These are phyloP conservation scores for Pleurotus platypus DNA, from an alignment of 768 basidiomycete species.

Conservation along the genomic window DNA sequence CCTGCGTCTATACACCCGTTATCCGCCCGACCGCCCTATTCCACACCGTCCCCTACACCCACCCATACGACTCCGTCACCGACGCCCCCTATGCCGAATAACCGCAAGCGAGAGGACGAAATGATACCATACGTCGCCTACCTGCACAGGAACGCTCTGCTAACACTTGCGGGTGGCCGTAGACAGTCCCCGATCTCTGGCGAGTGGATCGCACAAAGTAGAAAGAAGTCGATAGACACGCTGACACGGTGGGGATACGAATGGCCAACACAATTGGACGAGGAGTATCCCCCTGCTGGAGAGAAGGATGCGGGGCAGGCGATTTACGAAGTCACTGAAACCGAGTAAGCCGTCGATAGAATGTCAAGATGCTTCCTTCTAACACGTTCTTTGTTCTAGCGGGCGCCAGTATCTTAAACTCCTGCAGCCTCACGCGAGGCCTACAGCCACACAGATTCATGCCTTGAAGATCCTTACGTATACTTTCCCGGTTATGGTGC, in stretches of 20 bases:
- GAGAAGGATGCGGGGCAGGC: constrained; percentile 30
- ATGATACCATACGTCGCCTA: constrained; percentile 27
- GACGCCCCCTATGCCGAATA: constrained; percentile 15
- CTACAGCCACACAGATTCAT: constrained; percentile 59
- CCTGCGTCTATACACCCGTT: not conserved
- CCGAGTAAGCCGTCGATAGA: constrained; percentile 34
- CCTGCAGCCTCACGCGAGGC: constrained; percentile 35
- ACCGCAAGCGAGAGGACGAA: constrained; percentile 3
- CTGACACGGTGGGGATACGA: constrained; percentile 39
- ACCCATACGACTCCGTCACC: constrained; percentile 13
- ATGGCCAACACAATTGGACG: constrained; percentile 50
- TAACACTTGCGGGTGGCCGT: constrained; percentile 22
- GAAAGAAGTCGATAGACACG: constrained; percentile 26
- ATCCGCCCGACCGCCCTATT: constrained; percentile 11
- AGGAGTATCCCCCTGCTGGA: constrained; percentile 36
- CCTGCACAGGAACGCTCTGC: constrained; percentile 42
- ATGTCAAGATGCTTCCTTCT: not conserved
- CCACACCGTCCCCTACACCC: constrained; percentile 11
- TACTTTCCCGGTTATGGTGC: constrained; percentile 48
- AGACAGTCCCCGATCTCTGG: not conserved
- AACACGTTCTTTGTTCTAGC: constrained; percentile 27
- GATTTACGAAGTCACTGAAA: constrained; percentile 30
- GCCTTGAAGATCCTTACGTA: constrained; percentile 61
- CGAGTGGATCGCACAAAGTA: not conserved
- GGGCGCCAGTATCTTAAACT: constrained; percentile 55